Base-by-base conservation (phyloP, 306 rosid genomes). In the Biancaea sappan region DNA sequence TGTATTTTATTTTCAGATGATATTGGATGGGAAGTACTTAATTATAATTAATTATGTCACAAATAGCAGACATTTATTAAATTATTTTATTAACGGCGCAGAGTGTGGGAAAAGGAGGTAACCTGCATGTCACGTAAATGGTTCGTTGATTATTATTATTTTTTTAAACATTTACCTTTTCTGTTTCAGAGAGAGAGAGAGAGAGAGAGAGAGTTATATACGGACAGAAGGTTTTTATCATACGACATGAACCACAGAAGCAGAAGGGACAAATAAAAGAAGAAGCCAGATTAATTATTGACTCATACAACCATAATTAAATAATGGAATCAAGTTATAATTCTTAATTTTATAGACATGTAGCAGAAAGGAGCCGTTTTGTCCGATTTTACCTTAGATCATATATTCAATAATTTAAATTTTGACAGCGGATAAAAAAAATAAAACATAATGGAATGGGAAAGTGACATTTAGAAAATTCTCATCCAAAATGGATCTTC, bases 61-160 rank as follows among this genome's bases (percentile, higher is more conserved):
- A 29, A 31, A 31, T 6, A 15, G 22, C 12, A 51, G 15, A 9
- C 21, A 41, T 41, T 14, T 3, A 3, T 21, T 34, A 18, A 29
- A 26, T 4, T 4, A 19, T n/a, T 62, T 62, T 8, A 62, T 62
- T 62, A 37, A 37, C 69, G 68, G 66, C 66, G 44, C 28, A 16
- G 4, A 44, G 29, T 4, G 29, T 18, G 2, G 16, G 31, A 6
- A 2, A 40, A 31, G 5, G 26, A 12, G 48, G 21, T 34, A 32
- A 53, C 12, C 24, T 70, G 52, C 64, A 58, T 54, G 70, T 65
- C 53, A 24, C 70, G 70, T 41, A 65, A 65, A 3, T 22, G 13
- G 52, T 22, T 22, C 51, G 40, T 60, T 8, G 8, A 6, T n/a
- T n/a, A n/a, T n/a, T n/a, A n/a, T n/a, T n/a, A n/a, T n/a, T n/a